Conservation (phyloP, 2,329 filamentous ascomycete genomes). For the Xylariaceae sp. region DNA sequence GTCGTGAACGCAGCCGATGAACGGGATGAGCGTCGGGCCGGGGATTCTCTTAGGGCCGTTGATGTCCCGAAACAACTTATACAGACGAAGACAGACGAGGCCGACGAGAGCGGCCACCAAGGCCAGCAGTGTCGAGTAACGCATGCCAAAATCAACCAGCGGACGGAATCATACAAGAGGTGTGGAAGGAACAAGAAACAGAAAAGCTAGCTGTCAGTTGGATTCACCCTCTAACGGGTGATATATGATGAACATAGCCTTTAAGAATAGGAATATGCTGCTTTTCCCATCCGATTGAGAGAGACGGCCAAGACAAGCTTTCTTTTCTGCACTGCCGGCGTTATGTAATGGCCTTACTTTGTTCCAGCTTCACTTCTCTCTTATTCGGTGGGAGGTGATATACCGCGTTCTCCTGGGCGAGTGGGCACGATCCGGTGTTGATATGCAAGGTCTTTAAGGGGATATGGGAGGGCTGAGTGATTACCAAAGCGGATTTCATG, state of each 20-base stretch:
- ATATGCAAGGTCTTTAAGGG: neutral
- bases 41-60: slow-evolving; percentile 32
- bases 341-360: neutral
- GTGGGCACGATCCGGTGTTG: neutral
- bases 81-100: slow-evolving; percentile 25
- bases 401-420: neutral
- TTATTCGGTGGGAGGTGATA: neutral
- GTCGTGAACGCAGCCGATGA: slow-evolving; percentile 42
- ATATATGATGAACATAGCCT: neutral
- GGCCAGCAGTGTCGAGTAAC: slow-evolving; percentile 26
- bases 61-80: slow-evolving; percentile 30
- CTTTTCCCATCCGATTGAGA: neutral
- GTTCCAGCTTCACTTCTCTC: neutral
- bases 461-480: neutral
- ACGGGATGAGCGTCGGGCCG: slow-evolving; percentile 34
- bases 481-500: neutral
- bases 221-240: neutral
- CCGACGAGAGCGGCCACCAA: slow-evolving; percentile 24
- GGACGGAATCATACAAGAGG: neutral
- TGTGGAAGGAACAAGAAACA: neutral
- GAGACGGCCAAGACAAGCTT: neutral
- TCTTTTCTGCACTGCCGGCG: neutral
- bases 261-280: neutral
- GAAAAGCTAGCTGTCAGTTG: neutral
- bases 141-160: slow-evolving; percentile 21